Evolutionary conservation across 169 alveolate genomes (phyloP).

Genomic region (Plasmodium coatneyi): DNA sequence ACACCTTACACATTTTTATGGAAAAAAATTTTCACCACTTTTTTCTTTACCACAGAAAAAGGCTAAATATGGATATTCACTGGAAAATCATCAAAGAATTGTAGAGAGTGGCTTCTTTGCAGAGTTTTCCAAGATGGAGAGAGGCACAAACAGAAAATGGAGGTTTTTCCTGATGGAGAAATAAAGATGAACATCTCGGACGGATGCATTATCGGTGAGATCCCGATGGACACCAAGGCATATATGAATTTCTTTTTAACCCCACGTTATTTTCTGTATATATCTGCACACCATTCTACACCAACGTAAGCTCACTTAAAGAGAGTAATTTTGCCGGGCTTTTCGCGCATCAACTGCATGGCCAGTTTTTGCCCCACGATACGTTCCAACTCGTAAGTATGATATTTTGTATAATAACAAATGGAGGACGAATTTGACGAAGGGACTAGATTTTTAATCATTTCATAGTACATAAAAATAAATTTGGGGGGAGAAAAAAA

Average conservation of each 20-base stretch:
- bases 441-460: conserved; percentile 37
- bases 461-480: conserved; percentile 51
- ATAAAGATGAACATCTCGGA: neutral
- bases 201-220: neutral
- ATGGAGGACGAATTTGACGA: conserved; percentile 74
- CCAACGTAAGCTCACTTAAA: conserved; percentile 60
- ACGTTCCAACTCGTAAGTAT: conserved; percentile 81
- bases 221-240: neutral
- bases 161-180: neutral
- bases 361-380: conserved; percentile 78
- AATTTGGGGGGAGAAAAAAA: conserved; percentile 71
- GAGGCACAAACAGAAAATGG: neutral
- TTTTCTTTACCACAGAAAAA: conserved; percentile 30
- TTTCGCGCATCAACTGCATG: conserved; percentile 75
- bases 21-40: conserved; percentile 1
- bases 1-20: neutral
- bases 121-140: neutral
- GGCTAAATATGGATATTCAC: conserved; percentile 37
- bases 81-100: conserved; percentile 47
- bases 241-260: neutral
- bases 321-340: conserved; percentile 80
- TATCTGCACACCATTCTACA: neutral
- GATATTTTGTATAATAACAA: conserved; percentile 81
- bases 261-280: neutral
- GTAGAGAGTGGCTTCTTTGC: neutral